These are phyloP conservation scores for Cenchrus purpureus DNA, from an alignment of 176 grass and related monocot species.

Conservation along the genomic window DNA sequence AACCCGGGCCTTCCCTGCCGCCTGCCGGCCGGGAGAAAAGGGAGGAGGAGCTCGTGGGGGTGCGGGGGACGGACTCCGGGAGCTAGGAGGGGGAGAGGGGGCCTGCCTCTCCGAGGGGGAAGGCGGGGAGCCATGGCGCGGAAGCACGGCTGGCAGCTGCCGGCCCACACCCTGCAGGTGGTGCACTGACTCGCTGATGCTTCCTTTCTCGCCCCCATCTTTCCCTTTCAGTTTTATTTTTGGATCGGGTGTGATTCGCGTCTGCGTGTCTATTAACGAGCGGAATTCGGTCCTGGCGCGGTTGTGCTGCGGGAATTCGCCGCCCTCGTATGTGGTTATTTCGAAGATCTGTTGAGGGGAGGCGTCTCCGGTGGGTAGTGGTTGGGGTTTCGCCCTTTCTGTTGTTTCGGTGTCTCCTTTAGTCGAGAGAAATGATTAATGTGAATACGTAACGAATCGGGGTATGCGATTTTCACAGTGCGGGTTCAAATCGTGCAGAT, in stretches of 20 bases:
- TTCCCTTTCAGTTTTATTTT: neutral
- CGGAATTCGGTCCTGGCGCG: neutral
- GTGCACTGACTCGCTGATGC: neutral
- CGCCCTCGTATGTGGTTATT: neutral
- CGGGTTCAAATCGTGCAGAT: neutral
- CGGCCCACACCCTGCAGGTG: slow-evolving; percentile 92
- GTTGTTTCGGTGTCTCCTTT: neutral
- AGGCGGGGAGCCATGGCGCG: slow-evolving; percentile 61
- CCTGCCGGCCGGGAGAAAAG: slow-evolving; percentile 33
- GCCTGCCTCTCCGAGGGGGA: neutral
- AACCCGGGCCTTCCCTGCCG: slow-evolving; percentile 18
- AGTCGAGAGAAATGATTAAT: neutral
- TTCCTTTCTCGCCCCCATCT: neutral
- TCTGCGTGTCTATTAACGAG: neutral
- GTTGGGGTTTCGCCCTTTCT: neutral
- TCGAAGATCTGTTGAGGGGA: slow-evolving; percentile 45
- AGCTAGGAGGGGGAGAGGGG: neutral
- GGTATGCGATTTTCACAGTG: neutral
- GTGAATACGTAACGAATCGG: neutral
- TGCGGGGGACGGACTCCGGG: neutral
- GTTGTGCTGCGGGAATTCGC: neutral
- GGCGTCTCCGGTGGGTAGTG: neutral
- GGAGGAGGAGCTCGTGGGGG: neutral
- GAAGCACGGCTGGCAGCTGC: slow-evolving; percentile 98
- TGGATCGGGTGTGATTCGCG: slow-evolving; percentile 30